Conservation (phyloP, 2,329 filamentous ascomycete genomes). For the Ramichloridium luteum region DNA sequence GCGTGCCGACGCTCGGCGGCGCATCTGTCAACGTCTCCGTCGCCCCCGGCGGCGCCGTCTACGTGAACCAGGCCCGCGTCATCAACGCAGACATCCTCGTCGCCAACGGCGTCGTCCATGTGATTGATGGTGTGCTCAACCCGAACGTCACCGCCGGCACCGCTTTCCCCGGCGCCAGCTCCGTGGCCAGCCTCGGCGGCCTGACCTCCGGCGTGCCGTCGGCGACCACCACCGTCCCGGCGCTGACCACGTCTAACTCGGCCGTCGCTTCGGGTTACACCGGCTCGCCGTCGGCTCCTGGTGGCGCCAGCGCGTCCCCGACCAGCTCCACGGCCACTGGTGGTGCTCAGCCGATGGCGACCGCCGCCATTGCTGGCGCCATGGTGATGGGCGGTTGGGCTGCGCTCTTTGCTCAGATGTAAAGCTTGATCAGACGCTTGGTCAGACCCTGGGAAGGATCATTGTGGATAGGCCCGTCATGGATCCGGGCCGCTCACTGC, state of each 20-base stretch:
- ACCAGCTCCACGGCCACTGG: not conserved
- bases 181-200: not conserved
- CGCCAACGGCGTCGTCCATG: slow-evolving; percentile 45
- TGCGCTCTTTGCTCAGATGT: not conserved
- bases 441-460: no score
- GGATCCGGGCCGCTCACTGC: no score
- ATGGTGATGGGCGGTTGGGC: not conserved
- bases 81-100: slow-evolving; percentile 38
- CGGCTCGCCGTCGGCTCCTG: not conserved
- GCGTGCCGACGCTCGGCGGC: slow-evolving; percentile 27
- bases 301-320: not conserved
- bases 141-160: slow-evolving; percentile 24
- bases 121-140: slow-evolving; percentile 40
- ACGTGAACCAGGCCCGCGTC: slow-evolving; percentile 43
- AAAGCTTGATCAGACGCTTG: no score
- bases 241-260: not conserved
- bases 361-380: not conserved
- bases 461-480: no score
- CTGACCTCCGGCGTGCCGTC: not conserved
- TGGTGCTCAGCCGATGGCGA: not conserved
- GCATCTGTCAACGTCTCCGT: slow-evolving; percentile 33
- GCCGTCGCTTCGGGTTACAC: slow-evolving; percentile 1
- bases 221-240: not conserved
- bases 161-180: not conserved
- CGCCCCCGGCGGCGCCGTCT: slow-evolving; percentile 28